Conservation (phyloP, 345 rosid genomes). For the Populus tremula region DNA sequence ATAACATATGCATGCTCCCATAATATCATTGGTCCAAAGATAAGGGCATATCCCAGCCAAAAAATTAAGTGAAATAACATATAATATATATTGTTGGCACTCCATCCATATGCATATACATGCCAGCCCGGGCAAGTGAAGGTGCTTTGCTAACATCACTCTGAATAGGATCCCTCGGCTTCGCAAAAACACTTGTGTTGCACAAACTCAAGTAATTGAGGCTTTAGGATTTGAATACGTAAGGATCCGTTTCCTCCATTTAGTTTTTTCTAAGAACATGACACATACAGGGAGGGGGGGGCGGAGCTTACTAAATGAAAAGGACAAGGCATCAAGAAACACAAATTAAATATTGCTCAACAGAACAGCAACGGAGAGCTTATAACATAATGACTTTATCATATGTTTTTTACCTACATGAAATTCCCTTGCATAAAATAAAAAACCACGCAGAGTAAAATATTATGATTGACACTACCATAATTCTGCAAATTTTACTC, state of each 20-base stretch:
- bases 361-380: conserved; percentile 1
- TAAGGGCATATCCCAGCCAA: neutral
- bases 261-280: neutral
- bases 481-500: neutral
- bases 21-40: neutral
- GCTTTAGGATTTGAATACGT: no score
- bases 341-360: neutral
- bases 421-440: neutral
- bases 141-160: neutral
- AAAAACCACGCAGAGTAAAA: conserved; percentile 2
- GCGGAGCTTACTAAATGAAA: neutral
- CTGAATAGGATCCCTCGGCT: neutral
- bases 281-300: neutral
- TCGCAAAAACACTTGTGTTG: no score
- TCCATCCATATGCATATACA: neutral
- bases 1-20: neutral
- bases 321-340: neutral
- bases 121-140: neutral
- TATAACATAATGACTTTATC: neutral
- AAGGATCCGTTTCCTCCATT: no score
- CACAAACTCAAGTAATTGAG: no score
- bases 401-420: conserved; percentile 16
- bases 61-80: no score
- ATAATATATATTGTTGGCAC: neutral
- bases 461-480: conserved; percentile 18